Evolutionary conservation across 1,284 basidiomycete genomes (phyloP).

Genomic region (Agaricales sp.): DNA sequence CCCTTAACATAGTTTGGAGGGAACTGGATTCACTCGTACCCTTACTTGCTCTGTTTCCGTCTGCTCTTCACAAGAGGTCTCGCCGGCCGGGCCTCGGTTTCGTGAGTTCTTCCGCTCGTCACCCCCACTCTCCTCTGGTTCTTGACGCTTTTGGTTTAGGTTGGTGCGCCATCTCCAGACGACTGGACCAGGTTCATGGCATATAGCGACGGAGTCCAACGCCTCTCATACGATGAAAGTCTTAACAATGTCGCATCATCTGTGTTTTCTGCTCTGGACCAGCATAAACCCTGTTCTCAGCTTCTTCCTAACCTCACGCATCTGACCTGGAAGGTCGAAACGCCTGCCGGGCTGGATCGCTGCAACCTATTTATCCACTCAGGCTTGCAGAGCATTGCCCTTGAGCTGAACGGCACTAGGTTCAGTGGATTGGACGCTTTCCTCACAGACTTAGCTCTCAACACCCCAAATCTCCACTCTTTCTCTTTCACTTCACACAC

Average conservation of each 20-base stretch:
- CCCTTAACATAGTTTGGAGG: constrained; percentile 61
- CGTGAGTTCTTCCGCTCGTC: constrained; percentile 33
- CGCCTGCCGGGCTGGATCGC: constrained; percentile 49
- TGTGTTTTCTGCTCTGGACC: constrained; percentile 55
- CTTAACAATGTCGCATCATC: constrained; percentile 49
- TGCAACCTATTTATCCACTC: constrained; percentile 54
- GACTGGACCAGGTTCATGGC: constrained; percentile 56
- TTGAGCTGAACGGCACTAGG: constrained; percentile 46
- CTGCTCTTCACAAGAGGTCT: constrained; percentile 51
- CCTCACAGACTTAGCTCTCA: constrained; percentile 48
- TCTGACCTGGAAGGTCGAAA: constrained; percentile 63
- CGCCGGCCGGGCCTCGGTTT: constrained; percentile 63
- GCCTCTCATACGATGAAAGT: constrained; percentile 58
- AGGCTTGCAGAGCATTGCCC: constrained; percentile 41
- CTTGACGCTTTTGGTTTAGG: constrained; percentile 8
- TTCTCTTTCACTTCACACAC: constrained; percentile 55
- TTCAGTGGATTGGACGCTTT: constrained; percentile 49
- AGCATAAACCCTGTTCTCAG: constrained; percentile 46
- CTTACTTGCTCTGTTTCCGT: constrained; percentile 59
- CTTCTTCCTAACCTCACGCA: constrained; percentile 60
- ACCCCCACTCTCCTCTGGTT: constrained; percentile 7
- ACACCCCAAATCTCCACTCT: constrained; percentile 41
- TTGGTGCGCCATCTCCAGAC: constrained; percentile 47
- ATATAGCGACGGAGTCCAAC: constrained; percentile 56
- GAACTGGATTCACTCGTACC: constrained; percentile 68